Evolutionary conservation across 352 stramenopile species (phyloP).

Genomic region (Elongisporangium anandrum): DNA sequence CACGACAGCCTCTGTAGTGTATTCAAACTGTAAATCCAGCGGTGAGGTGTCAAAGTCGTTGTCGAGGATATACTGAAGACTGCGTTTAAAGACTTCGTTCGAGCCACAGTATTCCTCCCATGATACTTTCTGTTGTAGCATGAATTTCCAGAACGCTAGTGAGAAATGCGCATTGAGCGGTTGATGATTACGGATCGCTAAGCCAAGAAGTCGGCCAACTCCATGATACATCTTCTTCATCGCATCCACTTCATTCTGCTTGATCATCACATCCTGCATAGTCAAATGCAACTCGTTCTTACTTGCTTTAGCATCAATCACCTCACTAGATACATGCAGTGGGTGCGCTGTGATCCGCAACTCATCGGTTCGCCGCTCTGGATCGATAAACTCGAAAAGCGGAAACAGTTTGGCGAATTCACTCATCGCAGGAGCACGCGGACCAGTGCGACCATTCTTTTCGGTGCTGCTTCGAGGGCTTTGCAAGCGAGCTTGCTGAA

Average conservation of each 20-base stretch:
- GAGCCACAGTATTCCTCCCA: constrained; percentile 61
- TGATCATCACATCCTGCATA: constrained; percentile 32
- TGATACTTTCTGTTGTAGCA: constrained; percentile 33
- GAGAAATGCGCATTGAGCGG: constrained; percentile 53
- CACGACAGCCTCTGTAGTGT: constrained; percentile 38
- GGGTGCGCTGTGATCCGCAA: constrained; percentile 29
- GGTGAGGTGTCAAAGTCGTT: constrained; percentile 55
- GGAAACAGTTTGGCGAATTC: constrained; percentile 45
- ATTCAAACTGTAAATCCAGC: constrained; percentile 69
- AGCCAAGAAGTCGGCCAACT: constrained; percentile 50
- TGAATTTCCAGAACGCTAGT: constrained; percentile 68
- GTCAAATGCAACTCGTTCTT: constrained; percentile 25
- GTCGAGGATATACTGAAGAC: constrained; percentile 57
- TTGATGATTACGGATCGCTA: constrained; percentile 71
- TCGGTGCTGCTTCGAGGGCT: constrained; percentile 11
- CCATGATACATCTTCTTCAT: constrained; percentile 64
- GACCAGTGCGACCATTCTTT: constrained; percentile 4
- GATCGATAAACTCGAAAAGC: constrained; percentile 43
- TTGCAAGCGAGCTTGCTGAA: constrained; percentile 45
- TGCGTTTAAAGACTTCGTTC: constrained; percentile 56
- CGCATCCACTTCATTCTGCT: constrained; percentile 25
- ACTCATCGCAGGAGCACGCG: constrained; percentile 5
- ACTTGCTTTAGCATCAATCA: constrained; percentile 32
- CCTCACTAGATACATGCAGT: constrained; percentile 20
- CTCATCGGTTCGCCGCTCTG: constrained; percentile 17